Base-by-base conservation (phyloP, 2,329 filamentous ascomycete species). In the Coniochaeta hoffmannii region DNA sequence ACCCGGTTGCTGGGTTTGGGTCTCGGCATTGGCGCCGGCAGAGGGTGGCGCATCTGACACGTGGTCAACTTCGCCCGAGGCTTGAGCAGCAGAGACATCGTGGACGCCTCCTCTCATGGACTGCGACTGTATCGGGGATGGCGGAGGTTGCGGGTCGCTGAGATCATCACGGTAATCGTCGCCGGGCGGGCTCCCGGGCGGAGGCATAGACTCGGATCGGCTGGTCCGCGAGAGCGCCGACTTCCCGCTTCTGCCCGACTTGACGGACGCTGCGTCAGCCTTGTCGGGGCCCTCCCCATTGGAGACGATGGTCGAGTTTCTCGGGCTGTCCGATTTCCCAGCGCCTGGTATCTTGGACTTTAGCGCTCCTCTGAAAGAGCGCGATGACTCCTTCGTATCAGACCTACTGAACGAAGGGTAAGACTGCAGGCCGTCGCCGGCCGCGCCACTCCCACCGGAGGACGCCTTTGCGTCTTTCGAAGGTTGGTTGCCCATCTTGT, bases 371-470 rank as follows among this genome's bases (percentile, higher is more conserved):
- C 89, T 85, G 70, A 97, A 86, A 4, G 92, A 97, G 61, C 91
- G 88, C 31, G 88, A 84, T 7, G 91, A 97, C 62, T 96, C 92
- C 69, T 92, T 93, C 28, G 93, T 97, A 68, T 97, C 93, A 56
- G 91, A 90, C 69, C 88, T 88, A 73, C 87, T 89, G 69, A 97
- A 93, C 28, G 93, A 96, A 28, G 92, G 93, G 71, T 94, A 96
- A 30, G 90, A 89, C 70, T 90, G 87, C 57, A 97, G 76, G 58
- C 81, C 77, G 35, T 88, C 83, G 49, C 28, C 24, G 35, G 65
- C 36, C 36, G 36, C 59, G 57, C 69, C 56, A 34, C 46, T 56
- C 60, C 67, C 57, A 57, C 72, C 68, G 53, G 70, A 62, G 59
- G 74, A 73, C 71, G 82, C 71, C 62, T 76, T 75, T 64, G 76